phyloP scores from a whole-genome alignment of 257 asterid genomes.

The Knoxia roxburghii region DNA sequence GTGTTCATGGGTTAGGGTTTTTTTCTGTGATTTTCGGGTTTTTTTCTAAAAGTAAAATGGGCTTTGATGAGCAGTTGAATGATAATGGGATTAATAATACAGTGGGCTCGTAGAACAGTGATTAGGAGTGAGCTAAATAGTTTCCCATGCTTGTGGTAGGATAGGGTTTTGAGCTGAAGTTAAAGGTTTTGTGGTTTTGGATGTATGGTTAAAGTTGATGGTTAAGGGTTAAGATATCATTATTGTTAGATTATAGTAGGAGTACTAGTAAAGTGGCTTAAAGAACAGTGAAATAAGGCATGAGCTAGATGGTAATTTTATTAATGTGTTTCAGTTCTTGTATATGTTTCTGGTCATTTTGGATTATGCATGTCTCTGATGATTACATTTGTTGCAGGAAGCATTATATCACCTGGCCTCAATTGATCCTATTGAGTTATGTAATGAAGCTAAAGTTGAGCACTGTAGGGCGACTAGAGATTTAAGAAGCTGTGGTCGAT shows the following conservation, averaged over 20 bases:
- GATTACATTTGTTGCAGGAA: conserved; percentile 42
- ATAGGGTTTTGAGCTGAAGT: background rate
- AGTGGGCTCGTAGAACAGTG: background rate
- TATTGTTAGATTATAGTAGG: background rate
- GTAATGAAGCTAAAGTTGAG: conserved; percentile 93
- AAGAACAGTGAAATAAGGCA: conserved; percentile 1
- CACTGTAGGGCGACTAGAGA: conserved; percentile 93
- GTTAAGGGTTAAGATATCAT: background rate
- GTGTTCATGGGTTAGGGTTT: too few species aligned
- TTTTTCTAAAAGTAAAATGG: too few species aligned
- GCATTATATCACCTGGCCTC: conserved; percentile 73
- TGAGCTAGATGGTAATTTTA: background rate
- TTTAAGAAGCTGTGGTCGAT: conserved; percentile 83
- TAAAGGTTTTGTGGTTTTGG: background rate
- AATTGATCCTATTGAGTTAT: conserved; percentile 72
- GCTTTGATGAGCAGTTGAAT: background rate
- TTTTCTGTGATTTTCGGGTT: too few species aligned
- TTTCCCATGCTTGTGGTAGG: background rate
- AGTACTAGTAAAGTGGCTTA: background rate
- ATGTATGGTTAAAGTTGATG: background rate
- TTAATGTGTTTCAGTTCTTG: conserved; percentile 1
- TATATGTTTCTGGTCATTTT: background rate
- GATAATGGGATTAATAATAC: background rate
- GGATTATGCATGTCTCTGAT: conserved; percentile 3
- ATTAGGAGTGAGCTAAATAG: conserved; percentile 1